These are phyloP conservation scores for Flaveria ramosissima DNA, from an alignment of 129 eudicot species.

Conservation along the genomic window DNA sequence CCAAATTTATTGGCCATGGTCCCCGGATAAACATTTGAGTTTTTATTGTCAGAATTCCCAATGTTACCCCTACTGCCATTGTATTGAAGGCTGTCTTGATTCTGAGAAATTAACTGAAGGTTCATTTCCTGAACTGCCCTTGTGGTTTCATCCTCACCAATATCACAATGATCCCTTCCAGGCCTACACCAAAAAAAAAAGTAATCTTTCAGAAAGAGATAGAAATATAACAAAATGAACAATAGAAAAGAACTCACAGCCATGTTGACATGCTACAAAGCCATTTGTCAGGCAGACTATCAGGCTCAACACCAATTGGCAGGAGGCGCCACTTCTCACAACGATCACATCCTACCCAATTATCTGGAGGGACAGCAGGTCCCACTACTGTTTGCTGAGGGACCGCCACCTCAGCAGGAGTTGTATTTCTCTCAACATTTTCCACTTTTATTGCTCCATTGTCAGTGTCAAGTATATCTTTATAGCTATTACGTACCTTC, in stretches of 20 bases:
- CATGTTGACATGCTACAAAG: constrained; percentile 72
- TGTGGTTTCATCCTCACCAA: constrained; percentile 79
- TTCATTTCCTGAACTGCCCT: constrained; percentile 46
- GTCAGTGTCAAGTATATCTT: constrained; percentile 44
- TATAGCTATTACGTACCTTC: constrained; percentile 43
- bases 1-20: constrained; percentile 34
- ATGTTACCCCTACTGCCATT: constrained; percentile 21
- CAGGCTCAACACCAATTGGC: constrained; percentile 52
- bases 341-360: constrained; percentile 75
- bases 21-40: constrained; percentile 31
- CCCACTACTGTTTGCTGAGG: constrained; percentile 31
- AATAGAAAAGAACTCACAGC: constrained; percentile 66
- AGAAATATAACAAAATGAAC: neutral
- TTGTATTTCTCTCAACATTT: constrained; percentile 31
- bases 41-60: constrained; percentile 23
- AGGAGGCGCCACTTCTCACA: constrained; percentile 80
- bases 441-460: constrained; percentile 43
- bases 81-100: constrained; percentile 36
- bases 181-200: constrained; percentile 50
- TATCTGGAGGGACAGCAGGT: constrained; percentile 38
- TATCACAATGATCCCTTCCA: constrained; percentile 73
- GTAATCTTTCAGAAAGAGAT: neutral
- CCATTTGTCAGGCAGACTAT: constrained; percentile 71
- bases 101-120: constrained; percentile 38
- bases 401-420: constrained; percentile 35